Evolutionary conservation across 805 yeast genomes (phyloP).

Genomic region (Metschnikowia gelsemii): DNA sequence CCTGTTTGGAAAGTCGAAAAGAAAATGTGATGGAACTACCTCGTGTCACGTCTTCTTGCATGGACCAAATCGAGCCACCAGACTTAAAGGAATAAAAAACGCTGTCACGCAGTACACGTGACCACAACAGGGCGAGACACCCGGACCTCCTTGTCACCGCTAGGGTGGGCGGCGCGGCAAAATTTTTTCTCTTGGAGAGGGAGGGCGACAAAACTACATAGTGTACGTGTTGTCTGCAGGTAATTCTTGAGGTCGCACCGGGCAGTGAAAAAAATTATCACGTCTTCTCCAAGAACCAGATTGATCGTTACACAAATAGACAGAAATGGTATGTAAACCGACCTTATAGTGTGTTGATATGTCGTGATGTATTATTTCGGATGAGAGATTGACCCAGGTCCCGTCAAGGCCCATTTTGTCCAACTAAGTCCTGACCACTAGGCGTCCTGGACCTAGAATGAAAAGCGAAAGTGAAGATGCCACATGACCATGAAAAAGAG

Average conservation of each 20-base stretch:
- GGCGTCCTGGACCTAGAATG: too few species aligned
- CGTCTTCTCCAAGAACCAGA: constrained; percentile 11
- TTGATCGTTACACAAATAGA: constrained; percentile 18
- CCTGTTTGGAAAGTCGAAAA: too few species aligned
- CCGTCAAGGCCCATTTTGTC: not conserved
- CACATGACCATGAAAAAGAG: too few species aligned
- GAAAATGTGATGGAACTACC: too few species aligned
- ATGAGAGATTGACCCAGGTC: not conserved
- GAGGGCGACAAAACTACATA: not conserved
- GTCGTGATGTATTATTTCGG: not conserved
- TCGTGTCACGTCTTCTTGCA: too few species aligned
- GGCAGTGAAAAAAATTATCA: constrained; percentile 21
- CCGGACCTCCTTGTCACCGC: constrained; percentile 9
- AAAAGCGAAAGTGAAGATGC: too few species aligned
- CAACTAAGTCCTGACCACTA: not conserved
- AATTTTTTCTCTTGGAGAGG: not conserved
- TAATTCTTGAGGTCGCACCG: constrained; percentile 9
- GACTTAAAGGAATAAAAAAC: too few species aligned
- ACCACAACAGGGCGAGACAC: constrained; percentile 3
- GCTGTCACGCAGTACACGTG: constrained; percentile 20
- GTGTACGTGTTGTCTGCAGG: constrained; percentile 4
- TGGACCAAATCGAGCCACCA: too few species aligned
- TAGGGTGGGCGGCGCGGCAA: not conserved
- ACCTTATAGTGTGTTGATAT: constrained; percentile 2
- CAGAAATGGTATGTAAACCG: constrained; percentile 24